Evolutionary conservation across 2,329 filamentous ascomycete species (phyloP).

Genomic region (Trichoderma atrobrunneum): DNA sequence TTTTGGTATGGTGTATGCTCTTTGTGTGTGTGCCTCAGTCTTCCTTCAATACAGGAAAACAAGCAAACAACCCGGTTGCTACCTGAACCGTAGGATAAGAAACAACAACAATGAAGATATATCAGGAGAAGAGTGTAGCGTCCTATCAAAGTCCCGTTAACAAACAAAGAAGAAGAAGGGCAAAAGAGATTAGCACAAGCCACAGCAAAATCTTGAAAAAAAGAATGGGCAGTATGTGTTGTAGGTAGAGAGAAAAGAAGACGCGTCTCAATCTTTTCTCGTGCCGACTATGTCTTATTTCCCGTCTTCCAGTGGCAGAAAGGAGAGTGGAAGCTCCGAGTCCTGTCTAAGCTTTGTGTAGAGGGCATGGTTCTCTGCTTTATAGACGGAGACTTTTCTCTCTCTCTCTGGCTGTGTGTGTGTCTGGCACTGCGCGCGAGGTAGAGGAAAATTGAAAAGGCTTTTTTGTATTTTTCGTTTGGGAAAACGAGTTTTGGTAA

Average conservation of each 20-base stretch:
- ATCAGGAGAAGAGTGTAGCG: no score
- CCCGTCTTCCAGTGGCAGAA: not conserved
- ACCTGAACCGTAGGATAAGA: not conserved
- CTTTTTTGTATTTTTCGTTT: not conserved
- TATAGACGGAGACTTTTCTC: not conserved
- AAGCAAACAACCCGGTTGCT: not conserved
- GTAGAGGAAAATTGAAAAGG: no score
- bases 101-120: not conserved
- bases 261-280: not conserved
- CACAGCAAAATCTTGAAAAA: not conserved
- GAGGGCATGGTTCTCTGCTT: not conserved
- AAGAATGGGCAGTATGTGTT: not conserved
- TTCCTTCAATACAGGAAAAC: not conserved
- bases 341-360: not conserved
- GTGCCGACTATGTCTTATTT: not conserved
- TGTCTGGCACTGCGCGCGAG: not conserved
- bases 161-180: not conserved
- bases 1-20: not conserved
- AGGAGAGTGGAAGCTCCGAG: not conserved
- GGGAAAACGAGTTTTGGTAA: not conserved
- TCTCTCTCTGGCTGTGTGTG: not conserved
- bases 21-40: not conserved
- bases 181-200: not conserved
- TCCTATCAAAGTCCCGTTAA: not conserved
- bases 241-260: not conserved